A percentile compares a stretch with the other conserved stretches of the same genome.
Conservation (phyloP, 192 early-diverging fungal genomes). For the Glomus cerebriforme region DNA sequence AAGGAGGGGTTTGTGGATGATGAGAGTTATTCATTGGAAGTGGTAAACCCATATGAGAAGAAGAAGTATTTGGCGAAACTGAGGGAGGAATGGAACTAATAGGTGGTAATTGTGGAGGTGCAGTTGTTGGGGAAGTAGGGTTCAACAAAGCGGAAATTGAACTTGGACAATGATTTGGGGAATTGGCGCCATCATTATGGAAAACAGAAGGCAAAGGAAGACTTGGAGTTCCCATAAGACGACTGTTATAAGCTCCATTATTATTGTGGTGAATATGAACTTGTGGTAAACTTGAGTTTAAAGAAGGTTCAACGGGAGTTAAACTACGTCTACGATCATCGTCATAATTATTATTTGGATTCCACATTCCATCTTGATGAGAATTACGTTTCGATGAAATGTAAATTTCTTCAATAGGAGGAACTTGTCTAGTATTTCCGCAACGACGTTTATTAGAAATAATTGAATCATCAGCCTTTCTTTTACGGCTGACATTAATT, state of each 20-base stretch:
- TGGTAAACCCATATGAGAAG: neutral
- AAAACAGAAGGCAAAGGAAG: conserved; percentile 26
- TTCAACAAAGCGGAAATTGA: conserved; percentile 40
- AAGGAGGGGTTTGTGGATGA: neutral
- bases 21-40: neutral
- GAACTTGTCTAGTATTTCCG: conserved; percentile 33
- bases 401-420: conserved; percentile 58
- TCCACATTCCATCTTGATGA: conserved; percentile 20
- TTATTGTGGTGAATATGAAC: conserved; percentile 28
- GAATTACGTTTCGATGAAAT: conserved; percentile 39
- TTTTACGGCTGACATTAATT: conserved; percentile 11
- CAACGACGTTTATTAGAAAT: conserved; percentile 22
- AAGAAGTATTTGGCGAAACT: neutral
- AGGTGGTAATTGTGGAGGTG: conserved; percentile 23
- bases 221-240: conserved; percentile 25
- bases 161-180: conserved; percentile 24
- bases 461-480: neutral
- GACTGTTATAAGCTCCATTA: neutral
- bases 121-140: conserved; percentile 14
- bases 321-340: conserved; percentile 24
- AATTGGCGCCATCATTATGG: conserved; percentile 10
- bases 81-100: conserved; percentile 19
- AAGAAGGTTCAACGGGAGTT: conserved; percentile 1
- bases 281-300: neutral
- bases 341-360: neutral